Base-by-base conservation (phyloP, 441 rosid genomes). In the Eutrema salsugineum region DNA sequence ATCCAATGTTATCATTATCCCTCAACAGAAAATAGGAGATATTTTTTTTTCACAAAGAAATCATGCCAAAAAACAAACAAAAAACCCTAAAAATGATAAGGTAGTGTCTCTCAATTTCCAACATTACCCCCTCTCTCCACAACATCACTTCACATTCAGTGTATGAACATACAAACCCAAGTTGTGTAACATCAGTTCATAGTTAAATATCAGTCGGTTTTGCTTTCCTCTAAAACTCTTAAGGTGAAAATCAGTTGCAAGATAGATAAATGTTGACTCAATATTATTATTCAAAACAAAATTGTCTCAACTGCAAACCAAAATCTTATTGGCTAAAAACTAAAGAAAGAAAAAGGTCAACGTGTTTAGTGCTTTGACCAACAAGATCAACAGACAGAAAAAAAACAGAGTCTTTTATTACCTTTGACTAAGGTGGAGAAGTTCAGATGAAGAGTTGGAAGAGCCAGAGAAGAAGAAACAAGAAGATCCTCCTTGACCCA, bases 351-450 rank as follows among this genome's bases (percentile, higher is more conserved):
- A 27, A 32, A 27, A 64, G 58, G 75, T 64, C 63, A 51, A 70
- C 19, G 57, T 51, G 65, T 38, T 73, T 16, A 54, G 22, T 49
- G 55, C 6, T 66, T 50, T 43, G 78, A 74, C 49, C 73, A 40
- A 55, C 66, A 22, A 62, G 73, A 67, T 17, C 73, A 39, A 54
- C 66, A 58, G 65, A 60, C 50, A 43, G 14, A 67, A 48, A 40
- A 68, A 61, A 67, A 48, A 40, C 63, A 61, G 39, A 50, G 63
- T 57, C 59, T 54, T 43, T 66, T 28, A 12, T 77, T 84, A 90
- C 98, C 96, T 82, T 57, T 80, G 84, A 75, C 81, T 85, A 63
- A 81, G 82, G 73, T 82, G 82, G 73, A 88, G 80, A 58, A 84
- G 86, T 75, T 85, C 91, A 67, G 79, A 61, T 50, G 97, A 61